phyloP scores from a whole-genome alignment of 495 filamentous ascomycete genomes.

The Physcia stellaris region DNA sequence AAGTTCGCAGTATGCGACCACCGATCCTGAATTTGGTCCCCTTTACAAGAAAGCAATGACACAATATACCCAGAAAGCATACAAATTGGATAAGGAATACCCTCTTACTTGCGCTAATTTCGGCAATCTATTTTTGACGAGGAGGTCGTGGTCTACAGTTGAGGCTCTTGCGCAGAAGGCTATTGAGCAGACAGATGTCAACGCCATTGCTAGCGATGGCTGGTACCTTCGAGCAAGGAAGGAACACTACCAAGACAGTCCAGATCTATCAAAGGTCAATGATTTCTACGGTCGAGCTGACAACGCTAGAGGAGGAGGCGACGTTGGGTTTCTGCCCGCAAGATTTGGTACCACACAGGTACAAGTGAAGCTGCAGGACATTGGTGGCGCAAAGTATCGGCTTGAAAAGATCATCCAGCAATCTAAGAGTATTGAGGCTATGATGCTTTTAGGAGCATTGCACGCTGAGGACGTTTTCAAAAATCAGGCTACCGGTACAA shows the following conservation, averaged over 20 bases:
- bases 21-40: constrained; percentile 59
- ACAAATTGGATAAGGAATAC: constrained; percentile 88
- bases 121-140: constrained; percentile 71
- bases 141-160: constrained; percentile 61
- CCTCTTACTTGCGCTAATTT: constrained; percentile 85
- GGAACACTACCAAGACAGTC: constrained; percentile 54
- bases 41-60: constrained; percentile 90
- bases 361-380: constrained; percentile 66
- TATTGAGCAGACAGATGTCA: constrained; percentile 88
- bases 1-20: constrained; percentile 64
- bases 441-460: constrained; percentile 76
- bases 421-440: constrained; percentile 75
- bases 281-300: constrained; percentile 84
- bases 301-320: constrained; percentile 71
- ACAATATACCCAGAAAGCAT: constrained; percentile 82
- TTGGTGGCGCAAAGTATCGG: constrained; percentile 82
- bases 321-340: constrained; percentile 78
- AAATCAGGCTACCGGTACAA: constrained; percentile 51
- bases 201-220: constrained; percentile 87
- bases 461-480: constrained; percentile 89
- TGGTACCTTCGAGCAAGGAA: constrained; percentile 91
- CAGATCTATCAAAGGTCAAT: constrained; percentile 51
- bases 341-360: constrained; percentile 89
- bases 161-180: constrained; percentile 82
- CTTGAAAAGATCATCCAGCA: constrained; percentile 86